Base-by-base conservation (phyloP, 306 rosid genomes). In the Prunus padus region DNA sequence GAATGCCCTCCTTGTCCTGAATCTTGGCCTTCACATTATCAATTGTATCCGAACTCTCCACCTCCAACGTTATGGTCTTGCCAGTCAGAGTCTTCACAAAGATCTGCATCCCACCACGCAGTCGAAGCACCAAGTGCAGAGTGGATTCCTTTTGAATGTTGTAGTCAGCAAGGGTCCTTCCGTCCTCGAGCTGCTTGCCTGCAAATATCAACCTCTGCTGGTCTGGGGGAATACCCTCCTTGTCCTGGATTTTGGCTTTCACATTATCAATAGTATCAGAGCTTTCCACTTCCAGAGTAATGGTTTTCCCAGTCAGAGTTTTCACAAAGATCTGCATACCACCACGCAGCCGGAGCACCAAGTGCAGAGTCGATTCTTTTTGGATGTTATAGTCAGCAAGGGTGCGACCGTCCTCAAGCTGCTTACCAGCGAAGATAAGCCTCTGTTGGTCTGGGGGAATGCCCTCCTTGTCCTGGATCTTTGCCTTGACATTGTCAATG, bases 1-100 rank as follows among this genome's bases (percentile, higher is more conserved):
- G 74, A 56, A 76, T 76, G 25, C 80, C 80, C 16, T 76, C 79
- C 73, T 76, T 67, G 59, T 76, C 80, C 80, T 76, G 79, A 56
- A 76, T 76, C 73, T 76, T 76, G 10, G 73, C 79, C 19, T 76
- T 76, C 67, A 67, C 73, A 55, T 76, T 67, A 13, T 67, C 80
- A 19, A 76, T 67, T 1, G 74, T 76, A 12, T 76, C 80, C 8
- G 74, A 67, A 8, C 80, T 67, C 67, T 76, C 74, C 0, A 67
- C 80, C 47, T 76, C 80, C 80, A 76, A 55, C 0, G 67, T 76
- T 16, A 76, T 76, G 26, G 67, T 67, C 57, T 76, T 76, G 37
- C 80, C 80, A 6, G 80, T 67, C 18, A 76, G 57, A 11, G 78
- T 74, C 51, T 74, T 74, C 22, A 74, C 78, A 18, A 74, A 74